Base-by-base conservation (phyloP, 495 filamentous ascomycete species). In the Parathielavia hyrcaniae region DNA sequence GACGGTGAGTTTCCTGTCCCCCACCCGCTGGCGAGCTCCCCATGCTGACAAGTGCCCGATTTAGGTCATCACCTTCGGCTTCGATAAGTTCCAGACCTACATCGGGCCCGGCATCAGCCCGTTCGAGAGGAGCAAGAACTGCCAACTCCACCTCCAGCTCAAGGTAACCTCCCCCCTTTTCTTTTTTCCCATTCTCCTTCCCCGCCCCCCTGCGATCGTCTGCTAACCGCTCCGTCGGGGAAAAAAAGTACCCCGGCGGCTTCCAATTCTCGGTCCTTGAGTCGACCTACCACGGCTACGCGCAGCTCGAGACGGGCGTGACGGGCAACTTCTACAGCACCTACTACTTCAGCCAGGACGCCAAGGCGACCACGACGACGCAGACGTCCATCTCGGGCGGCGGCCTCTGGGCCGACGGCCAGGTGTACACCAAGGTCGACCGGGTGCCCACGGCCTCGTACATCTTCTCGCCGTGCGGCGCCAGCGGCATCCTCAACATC, bases 351-450 rank as follows among this genome's bases (percentile, higher is more conserved):
- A 73, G 71, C 51, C 76, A 80, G 67, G 71, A 75, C 48, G 70
- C 75, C 5, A 58, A 60, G 16, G 69, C 72, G 53, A 78, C 78
- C 53, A 76, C 75, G 30, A 78, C 77, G n/a, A 81, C 77, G n/a
- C 67, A 70, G 54, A 77, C 74, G 55, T 73, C 70, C 48, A 78
- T 77, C 71, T 56, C 65, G 43, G 77, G 79, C 59, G 75, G 74
- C 64, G 70, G 72, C 47, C 55, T 72, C 60, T 78, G 74, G 75
- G 64, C 56, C 6, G 45, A 63, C 50, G 79, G 77, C 58, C 69
- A 82, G 65, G 77, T 81, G 48, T 83, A 83, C 77, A 80, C 78
- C 65, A 82, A 81, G 75, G 62, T 74, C 51, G 79, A 83, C 66
- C 67, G 67, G 59, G 64, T 82, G 46, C 73, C 79, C 41, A 79